Evolutionary conservation across 2,329 filamentous ascomycete genomes (phyloP).

Genomic region (Colletotrichum tanaceti): DNA sequence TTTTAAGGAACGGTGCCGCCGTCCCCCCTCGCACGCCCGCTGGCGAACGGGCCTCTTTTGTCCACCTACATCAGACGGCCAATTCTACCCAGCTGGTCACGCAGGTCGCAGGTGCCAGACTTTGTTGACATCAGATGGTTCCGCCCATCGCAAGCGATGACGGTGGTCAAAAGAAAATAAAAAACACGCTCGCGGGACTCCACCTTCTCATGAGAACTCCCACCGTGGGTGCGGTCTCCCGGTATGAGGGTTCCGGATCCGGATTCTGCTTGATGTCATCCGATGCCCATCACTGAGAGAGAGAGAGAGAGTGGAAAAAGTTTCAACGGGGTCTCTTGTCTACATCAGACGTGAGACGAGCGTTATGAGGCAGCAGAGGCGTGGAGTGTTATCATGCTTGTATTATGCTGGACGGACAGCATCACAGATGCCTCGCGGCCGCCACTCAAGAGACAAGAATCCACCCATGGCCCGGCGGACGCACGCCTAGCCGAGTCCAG

Average conservation of each 20-base stretch:
- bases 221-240: background rate
- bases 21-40: background rate
- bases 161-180: no score
- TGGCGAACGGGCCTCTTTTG: background rate
- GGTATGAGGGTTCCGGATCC: background rate
- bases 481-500: background rate
- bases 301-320: no score
- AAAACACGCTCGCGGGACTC: background rate
- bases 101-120: constrained; percentile 8
- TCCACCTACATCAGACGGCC: background rate
- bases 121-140: constrained; percentile 12
- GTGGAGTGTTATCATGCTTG: constrained; percentile 10
- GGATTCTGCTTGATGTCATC: background rate
- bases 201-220: background rate
- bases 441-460: constrained; percentile 17
- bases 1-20: no score
- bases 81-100: background rate
- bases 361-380: background rate
- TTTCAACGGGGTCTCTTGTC: background rate
- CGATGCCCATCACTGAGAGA: background rate
- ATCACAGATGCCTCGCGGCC: constrained; percentile 24
- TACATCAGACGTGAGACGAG: no score
- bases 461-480: background rate
- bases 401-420: constrained; percentile 29
- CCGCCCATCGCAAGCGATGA: background rate